phyloP scores from a whole-genome alignment of 441 rosid species.

The Gossypium davidsonii region DNA sequence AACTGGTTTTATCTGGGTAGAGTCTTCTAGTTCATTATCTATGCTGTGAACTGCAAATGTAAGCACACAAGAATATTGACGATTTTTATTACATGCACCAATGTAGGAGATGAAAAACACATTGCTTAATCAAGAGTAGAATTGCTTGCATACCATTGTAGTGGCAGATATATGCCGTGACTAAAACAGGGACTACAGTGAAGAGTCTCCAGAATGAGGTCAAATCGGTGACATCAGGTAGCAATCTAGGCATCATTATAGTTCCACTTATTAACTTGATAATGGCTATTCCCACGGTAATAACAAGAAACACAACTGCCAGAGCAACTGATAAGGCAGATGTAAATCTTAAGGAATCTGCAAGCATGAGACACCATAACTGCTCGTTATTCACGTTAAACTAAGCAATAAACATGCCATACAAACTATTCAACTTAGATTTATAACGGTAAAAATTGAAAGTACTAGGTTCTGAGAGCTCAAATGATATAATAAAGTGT shows the following conservation, averaged over 20 bases:
- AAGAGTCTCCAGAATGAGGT: conserved; percentile 76
- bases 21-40: conserved; percentile 83
- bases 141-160: conserved; percentile 61
- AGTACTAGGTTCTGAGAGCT: background rate
- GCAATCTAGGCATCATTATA: conserved; percentile 68
- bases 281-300: conserved; percentile 71
- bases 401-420: background rate
- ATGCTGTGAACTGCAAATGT: conserved; percentile 83
- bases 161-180: conserved; percentile 92
- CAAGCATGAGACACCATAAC: conserved; percentile 25
- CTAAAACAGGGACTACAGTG: conserved; percentile 89
- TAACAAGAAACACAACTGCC: conserved; percentile 85
- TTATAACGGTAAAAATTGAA: background rate
- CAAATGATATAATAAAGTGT: background rate
- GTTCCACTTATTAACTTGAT: conserved; percentile 68
- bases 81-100: background rate
- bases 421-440: conserved; percentile 3
- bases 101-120: background rate
- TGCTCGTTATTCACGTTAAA: background rate
- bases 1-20: conserved; percentile 60
- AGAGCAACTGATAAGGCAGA: conserved; percentile 86
- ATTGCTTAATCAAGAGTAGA: background rate
- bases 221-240: conserved; percentile 67
- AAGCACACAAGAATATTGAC: conserved; percentile 13
- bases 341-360: conserved; percentile 91